These are phyloP conservation scores for Microdochium paspali DNA, from an alignment of 2,329 filamentous ascomycete genomes.

Conservation along the genomic window DNA sequence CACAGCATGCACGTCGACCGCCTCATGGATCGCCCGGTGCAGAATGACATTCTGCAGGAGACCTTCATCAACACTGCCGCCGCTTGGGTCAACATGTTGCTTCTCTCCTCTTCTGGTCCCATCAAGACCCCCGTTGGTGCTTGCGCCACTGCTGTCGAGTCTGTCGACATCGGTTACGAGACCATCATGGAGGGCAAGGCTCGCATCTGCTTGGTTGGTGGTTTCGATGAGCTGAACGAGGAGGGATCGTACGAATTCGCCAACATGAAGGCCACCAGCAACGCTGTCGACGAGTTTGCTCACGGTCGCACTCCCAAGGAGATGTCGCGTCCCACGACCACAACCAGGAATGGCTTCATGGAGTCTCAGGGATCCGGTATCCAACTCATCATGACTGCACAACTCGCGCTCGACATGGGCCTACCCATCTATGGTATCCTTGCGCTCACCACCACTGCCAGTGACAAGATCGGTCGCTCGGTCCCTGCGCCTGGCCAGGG, in stretches of 20 bases:
- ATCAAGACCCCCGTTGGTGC: slow-evolving; percentile 99
- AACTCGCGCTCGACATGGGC: slow-evolving; percentile 94
- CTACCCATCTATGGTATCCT: slow-evolving; percentile 95
- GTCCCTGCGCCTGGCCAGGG: slow-evolving; percentile 94
- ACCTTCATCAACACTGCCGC: slow-evolving; percentile 99
- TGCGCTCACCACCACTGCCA: slow-evolving; percentile 88
- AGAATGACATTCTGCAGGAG: slow-evolving; percentile 98
- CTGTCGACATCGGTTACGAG: slow-evolving; percentile 94
- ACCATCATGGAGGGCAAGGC: slow-evolving; percentile 98
- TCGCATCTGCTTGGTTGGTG: slow-evolving; percentile 92
- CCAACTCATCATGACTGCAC: slow-evolving; percentile 96
- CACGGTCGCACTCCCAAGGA: slow-evolving; percentile 92
- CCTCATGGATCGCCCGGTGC: slow-evolving; percentile 90
- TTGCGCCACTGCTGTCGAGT: slow-evolving; percentile 95
- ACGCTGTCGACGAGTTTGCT: slow-evolving; percentile 90
- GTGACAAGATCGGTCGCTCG: slow-evolving; percentile 97
- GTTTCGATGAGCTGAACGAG: slow-evolving; percentile 98
- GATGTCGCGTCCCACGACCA: slow-evolving; percentile 97
- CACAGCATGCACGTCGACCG: slow-evolving; percentile 98
- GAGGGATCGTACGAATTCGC: slow-evolving; percentile 99
- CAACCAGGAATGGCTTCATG: slow-evolving; percentile 97
- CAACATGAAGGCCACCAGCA: slow-evolving; percentile 99
- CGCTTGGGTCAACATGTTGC: slow-evolving; percentile 98
- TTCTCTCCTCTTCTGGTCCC: slow-evolving; percentile 91
- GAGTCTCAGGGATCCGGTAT: slow-evolving; percentile 98